Evolutionary conservation across 345 rosid genomes (phyloP).

Genomic region (Boechera divaricarpa): DNA sequence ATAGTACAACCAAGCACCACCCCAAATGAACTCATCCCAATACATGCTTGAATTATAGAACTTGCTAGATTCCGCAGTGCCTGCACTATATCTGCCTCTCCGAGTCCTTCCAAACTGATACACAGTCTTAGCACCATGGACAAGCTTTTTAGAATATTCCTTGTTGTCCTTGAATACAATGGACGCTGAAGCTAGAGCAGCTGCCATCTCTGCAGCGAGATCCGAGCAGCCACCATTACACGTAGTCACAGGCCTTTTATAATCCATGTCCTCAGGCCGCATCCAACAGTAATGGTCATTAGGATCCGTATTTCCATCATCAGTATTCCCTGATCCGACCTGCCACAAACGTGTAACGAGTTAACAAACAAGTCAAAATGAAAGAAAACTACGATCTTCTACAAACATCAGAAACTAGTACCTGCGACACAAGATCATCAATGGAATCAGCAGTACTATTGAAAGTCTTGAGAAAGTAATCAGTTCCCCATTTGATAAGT

Average conservation of each 20-base stretch:
- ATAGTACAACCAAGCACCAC: conserved; percentile 92
- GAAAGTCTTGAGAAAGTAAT: conserved; percentile 91
- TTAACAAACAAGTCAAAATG: neutral
- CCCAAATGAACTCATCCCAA: conserved; percentile 97
- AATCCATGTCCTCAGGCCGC: conserved; percentile 99
- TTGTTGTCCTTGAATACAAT: conserved; percentile 95
- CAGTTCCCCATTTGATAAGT: conserved; percentile 93
- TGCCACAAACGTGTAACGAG: conserved; percentile 32
- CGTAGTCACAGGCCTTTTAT: conserved; percentile 64
- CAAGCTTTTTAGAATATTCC: conserved; percentile 91
- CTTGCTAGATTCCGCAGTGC: conserved; percentile 58
- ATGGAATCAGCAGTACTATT: conserved; percentile 80
- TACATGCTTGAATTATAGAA: conserved; percentile 89
- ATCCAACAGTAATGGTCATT: conserved; percentile 99
- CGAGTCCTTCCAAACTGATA: conserved; percentile 71
- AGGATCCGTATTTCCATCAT: conserved; percentile 67
- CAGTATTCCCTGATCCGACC: conserved; percentile 94
- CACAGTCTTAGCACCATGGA: conserved; percentile 83
- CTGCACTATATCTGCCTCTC: conserved; percentile 87
- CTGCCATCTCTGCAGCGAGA: conserved; percentile 98
- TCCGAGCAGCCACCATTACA: conserved; percentile 79
- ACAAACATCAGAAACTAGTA: neutral
- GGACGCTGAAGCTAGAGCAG: conserved; percentile 92
- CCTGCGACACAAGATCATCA: conserved; percentile 64
- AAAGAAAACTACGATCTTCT: neutral